Percentiles rank a stretch among this genome's conserved stretches.
These are phyloP conservation scores for Aspergillus floridensis DNA, from an alignment of 2,329 filamentous ascomycete species.

Conservation along the genomic window DNA sequence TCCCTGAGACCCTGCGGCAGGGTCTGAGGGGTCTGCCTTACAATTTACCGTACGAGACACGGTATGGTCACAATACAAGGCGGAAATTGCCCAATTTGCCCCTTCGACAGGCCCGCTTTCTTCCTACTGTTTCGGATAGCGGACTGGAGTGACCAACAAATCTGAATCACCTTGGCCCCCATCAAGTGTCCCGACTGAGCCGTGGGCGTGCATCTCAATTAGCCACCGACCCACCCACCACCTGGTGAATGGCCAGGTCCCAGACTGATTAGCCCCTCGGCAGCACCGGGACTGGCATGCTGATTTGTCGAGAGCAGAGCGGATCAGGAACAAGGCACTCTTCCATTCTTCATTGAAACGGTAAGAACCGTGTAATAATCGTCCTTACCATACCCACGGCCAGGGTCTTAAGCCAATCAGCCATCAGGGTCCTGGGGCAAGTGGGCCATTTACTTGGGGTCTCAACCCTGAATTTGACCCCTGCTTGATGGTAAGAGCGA, in stretches of 20 bases:
- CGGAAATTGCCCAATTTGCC: background rate
- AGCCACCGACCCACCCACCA: background rate
- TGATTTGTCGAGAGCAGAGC: background rate
- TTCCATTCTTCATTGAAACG: background rate
- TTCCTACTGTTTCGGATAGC: background rate
- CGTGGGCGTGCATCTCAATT: conserved; percentile 4
- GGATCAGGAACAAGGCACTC: conserved; percentile 3
- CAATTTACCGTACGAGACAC: background rate
- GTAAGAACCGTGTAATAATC: background rate
- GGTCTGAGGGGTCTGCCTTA: background rate
- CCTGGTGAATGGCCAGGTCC: background rate
- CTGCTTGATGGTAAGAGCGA: background rate
- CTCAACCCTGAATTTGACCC: background rate
- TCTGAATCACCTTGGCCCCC: background rate
- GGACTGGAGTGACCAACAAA: background rate
- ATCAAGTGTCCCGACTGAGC: background rate
- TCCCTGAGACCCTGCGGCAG: background rate
- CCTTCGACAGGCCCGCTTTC: background rate
- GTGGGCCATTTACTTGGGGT: background rate
- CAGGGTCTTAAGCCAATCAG: conserved; percentile 7
- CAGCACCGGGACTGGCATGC: background rate
- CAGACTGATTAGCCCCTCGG: background rate
- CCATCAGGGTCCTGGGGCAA: conserved; percentile 5
- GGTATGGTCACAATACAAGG: background rate
- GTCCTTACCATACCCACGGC: background rate